Conservation (phyloP, 2,329 filamentous ascomycete species). For the Dactylellina leptospora region DNA sequence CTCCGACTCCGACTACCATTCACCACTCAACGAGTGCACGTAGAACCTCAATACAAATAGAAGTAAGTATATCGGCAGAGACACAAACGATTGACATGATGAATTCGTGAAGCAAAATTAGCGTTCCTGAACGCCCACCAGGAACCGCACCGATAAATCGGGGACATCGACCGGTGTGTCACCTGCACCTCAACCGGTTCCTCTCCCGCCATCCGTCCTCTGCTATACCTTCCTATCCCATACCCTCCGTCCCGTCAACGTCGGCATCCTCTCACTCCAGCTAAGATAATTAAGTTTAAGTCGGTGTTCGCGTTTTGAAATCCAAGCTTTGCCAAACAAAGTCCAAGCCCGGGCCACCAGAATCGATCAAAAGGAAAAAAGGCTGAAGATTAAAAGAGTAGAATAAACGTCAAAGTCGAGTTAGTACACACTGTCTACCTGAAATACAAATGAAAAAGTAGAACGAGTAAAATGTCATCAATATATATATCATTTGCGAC, state of each 20-base stretch:
- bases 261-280: background rate
- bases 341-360: background rate
- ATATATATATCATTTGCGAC: constrained; percentile 3
- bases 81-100: too few species aligned
- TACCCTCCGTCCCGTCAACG: background rate
- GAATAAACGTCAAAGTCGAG: background rate
- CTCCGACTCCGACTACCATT: background rate
- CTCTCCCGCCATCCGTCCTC: constrained; percentile 13
- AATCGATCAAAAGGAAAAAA: background rate
- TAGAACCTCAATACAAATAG: background rate
- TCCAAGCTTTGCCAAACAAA: background rate
- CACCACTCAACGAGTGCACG: background rate
- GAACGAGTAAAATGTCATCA: background rate
- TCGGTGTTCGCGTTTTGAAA: background rate
- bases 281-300: background rate
- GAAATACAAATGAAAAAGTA: background rate
- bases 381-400: constrained; percentile 1
- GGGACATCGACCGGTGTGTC: too few species aligned
- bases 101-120: too few species aligned
- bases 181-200: constrained; percentile 19
- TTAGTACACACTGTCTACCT: constrained; percentile 39
- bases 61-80: too few species aligned
- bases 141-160: background rate
- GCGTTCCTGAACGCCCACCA: too few species aligned
- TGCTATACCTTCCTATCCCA: constrained; percentile 18